Percentiles rank a stretch among this genome's conserved stretches.
Evolutionary conservation across 176 grass and related monocot species (phyloP).

Genomic region (Eleusine coracana): DNA sequence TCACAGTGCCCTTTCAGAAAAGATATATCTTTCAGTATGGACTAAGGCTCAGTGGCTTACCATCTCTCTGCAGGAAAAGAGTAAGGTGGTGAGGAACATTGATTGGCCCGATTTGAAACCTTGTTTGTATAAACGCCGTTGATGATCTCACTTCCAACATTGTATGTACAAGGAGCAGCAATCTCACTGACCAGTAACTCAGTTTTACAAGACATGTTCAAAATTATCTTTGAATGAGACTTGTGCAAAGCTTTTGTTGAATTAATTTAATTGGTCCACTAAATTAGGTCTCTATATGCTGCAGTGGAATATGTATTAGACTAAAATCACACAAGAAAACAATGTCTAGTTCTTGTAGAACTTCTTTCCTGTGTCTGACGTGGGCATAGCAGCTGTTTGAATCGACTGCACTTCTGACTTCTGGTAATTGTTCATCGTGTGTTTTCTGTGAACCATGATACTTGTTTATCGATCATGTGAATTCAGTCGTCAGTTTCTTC

Average conservation of each 20-base stretch:
- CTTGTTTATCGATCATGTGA: neutral
- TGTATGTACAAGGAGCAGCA: conserved; percentile 77
- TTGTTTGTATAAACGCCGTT: conserved; percentile 78
- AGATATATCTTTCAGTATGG: neutral
- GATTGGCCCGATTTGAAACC: conserved; percentile 82
- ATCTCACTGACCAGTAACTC: conserved; percentile 10
- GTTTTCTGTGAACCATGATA: neutral
- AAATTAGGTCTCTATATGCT: neutral
- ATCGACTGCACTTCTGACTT: conserved; percentile 49
- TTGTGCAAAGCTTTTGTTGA: neutral
- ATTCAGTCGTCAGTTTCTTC: neutral
- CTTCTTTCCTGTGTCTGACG: conserved; percentile 37
- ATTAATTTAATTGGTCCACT: neutral
- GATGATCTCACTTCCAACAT: conserved; percentile 45
- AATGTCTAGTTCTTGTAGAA: conserved; percentile 27
- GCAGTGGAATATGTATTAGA: neutral
- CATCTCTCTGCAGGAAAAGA: conserved; percentile 62
- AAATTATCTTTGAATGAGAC: neutral
- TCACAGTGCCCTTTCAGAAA: neutral
- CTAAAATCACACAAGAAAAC: neutral
- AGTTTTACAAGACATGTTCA: neutral
- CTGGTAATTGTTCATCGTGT: conserved; percentile 23
- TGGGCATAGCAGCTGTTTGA: conserved; percentile 41
- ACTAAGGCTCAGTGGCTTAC: neutral
- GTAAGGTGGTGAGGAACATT: conserved; percentile 57